Base-by-base conservation (phyloP, 148 eudicot species). In the Cornus suecica region DNA sequence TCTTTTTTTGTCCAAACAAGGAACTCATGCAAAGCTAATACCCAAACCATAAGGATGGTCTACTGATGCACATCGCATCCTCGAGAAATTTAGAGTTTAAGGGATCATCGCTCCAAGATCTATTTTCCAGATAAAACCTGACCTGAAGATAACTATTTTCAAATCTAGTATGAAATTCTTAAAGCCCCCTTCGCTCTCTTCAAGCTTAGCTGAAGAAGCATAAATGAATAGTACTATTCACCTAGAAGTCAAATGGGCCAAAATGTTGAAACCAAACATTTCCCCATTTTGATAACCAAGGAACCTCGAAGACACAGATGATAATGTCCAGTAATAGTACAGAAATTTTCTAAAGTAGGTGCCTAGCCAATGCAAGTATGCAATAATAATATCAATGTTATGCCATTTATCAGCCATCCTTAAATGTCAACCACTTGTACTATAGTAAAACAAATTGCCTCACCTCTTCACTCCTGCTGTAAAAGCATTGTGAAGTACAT, bases 391-490 rank as follows among this genome's bases (percentile, higher is more conserved):
- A 10, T 0, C 4, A 41, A 8, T n/a, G 1, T 58, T 10, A 20
- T 42, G 42, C 4, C 42, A 37, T 37, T 37, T 37, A 37, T 2
- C 8, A n/a, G 7, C 15, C 70, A 32, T 4, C 42, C 26, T 67
- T n/a, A 32, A 66, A 4, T 24, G 24, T 4, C 42, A 18, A 34
- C 72, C 25, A 45, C 14, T 24, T 10, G 10, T 15, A 2, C 5
- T 41, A 18, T 18, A 13, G 62, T 22, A 48, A 74, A 27, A 65
- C n/a, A 48, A 27, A 54, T 4, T 32, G 58, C 32, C 16, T 72
- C 66, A 94, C 95, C 98, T 94, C 82, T 83, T 90, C 31, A 91
- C 86, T 83, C 97, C 97, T 76, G 93, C 94, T 10, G 97, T 84
- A 74, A 87, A 90, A 79, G 84, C 96, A 79, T 89, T 87, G 76